phyloP scores from a whole-genome alignment of 768 basidiomycete species.

The Bullera alba region DNA sequence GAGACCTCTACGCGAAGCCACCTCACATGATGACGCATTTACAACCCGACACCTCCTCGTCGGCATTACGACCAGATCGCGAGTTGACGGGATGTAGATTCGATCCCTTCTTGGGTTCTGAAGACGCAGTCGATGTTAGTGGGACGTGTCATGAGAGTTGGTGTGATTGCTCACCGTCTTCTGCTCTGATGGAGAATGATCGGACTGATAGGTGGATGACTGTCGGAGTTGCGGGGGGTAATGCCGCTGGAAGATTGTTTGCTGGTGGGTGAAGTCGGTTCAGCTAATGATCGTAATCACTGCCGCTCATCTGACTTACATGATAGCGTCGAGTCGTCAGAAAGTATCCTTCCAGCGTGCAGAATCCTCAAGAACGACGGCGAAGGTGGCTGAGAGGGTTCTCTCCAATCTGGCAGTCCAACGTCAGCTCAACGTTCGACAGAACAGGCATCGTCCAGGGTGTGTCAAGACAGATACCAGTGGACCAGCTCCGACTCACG shows the following conservation, averaged over 20 bases:
- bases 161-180: constrained; percentile 38
- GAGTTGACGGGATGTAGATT: constrained; percentile 13
- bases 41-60: constrained; percentile 36
- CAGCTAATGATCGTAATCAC: not conserved
- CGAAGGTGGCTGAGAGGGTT: constrained; percentile 33
- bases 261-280: constrained; percentile 11
- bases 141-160: too few species aligned
- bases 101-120: constrained; percentile 26
- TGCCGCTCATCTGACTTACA: constrained; percentile 17
- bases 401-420: constrained; percentile 21
- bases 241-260: constrained; percentile 29
- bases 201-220: constrained; percentile 41
- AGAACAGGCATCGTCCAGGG: too few species aligned
- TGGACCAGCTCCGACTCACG: too few species aligned
- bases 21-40: constrained; percentile 42
- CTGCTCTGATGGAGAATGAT: constrained; percentile 35
- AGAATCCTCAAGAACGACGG: constrained; percentile 32
- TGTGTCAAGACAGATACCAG: not conserved
- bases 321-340: constrained; percentile 35
- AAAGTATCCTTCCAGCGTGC: constrained; percentile 33
- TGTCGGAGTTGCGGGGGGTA: constrained; percentile 23
- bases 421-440: not conserved
- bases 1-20: not conserved
- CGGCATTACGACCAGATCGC: constrained; percentile 5
- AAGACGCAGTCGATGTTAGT: constrained; percentile 4